Percentiles rank a stretch among this genome's conserved stretches.
Evolutionary conservation across 768 basidiomycete genomes (phyloP).

Genomic region (Coprinopsis strossmayeri): DNA sequence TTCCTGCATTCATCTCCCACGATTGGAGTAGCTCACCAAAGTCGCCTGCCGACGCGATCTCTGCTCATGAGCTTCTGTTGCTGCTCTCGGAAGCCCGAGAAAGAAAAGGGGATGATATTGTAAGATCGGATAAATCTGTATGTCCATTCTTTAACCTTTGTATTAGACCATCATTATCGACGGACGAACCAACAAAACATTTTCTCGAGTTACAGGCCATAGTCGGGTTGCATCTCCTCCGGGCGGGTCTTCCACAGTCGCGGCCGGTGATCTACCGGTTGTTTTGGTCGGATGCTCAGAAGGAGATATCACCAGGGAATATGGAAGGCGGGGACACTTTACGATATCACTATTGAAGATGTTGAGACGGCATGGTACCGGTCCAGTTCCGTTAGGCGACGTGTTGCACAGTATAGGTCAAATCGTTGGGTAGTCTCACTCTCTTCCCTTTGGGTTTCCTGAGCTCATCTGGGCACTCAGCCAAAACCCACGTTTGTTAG

Average conservation of each 20-base stretch:
- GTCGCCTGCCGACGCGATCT: not conserved
- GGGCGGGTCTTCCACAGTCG: not conserved
- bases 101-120: slow-evolving; percentile 3
- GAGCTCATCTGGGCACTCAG: no score
- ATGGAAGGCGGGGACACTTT: not conserved
- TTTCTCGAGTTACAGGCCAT: no score
- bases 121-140: not conserved
- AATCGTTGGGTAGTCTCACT: slow-evolving; percentile 5
- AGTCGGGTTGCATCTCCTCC: no score
- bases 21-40: slow-evolving; percentile 1
- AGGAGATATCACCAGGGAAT: slow-evolving; percentile 3
- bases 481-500: not conserved
- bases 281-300: not conserved
- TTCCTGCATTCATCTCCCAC: not conserved
- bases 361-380: slow-evolving; percentile 4
- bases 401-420: slow-evolving; percentile 1
- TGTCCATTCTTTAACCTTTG: not conserved
- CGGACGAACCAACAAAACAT: no score
- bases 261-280: not conserved
- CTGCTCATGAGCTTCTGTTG: not conserved
- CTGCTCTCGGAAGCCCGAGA: not conserved
- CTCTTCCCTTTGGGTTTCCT: no score
- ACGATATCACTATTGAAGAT: slow-evolving; percentile 7
- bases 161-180: slow-evolving; percentile 8
- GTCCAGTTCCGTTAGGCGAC: not conserved